These are phyloP conservation scores for Aureobasidium melanogenum DNA, from an alignment of 2,329 filamentous ascomycete species.

Conservation along the genomic window DNA sequence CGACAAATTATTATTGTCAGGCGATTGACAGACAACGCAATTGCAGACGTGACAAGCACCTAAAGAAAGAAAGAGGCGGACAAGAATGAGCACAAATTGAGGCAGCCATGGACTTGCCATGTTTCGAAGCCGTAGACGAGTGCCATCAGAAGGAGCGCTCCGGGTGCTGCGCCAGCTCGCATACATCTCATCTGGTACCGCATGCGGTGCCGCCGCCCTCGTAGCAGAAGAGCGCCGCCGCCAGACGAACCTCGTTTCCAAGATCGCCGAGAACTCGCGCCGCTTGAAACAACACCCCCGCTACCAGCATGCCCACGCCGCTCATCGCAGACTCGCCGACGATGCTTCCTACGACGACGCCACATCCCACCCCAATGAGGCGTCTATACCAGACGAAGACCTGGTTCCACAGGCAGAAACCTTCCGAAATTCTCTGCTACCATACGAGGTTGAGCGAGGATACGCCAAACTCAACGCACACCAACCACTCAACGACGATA, in stretches of 20 bases:
- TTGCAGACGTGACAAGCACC: neutral
- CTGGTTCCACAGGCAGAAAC: neutral
- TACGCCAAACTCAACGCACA: conserved; percentile 2
- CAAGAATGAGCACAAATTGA: neutral
- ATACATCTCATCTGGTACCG: conserved; percentile 31
- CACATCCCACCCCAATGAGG: neutral
- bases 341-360: neutral
- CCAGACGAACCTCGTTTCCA: conserved; percentile 24
- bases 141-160: conserved; percentile 28
- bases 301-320: neutral
- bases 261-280: conserved; percentile 26
- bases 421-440: neutral
- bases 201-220: conserved; percentile 25
- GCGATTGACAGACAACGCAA: neutral
- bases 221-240: conserved; percentile 29
- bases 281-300: conserved; percentile 12
- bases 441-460: conserved; percentile 8
- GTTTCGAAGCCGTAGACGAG: conserved; percentile 23
- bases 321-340: neutral
- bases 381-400: neutral
- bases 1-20: neutral
- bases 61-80: neutral
- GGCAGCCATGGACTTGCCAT: conserved; percentile 18
- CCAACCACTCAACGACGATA: neutral
- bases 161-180: conserved; percentile 29